Base-by-base conservation (phyloP, 2,329 filamentous ascomycete species). In the Paramyrothecium sp. region DNA sequence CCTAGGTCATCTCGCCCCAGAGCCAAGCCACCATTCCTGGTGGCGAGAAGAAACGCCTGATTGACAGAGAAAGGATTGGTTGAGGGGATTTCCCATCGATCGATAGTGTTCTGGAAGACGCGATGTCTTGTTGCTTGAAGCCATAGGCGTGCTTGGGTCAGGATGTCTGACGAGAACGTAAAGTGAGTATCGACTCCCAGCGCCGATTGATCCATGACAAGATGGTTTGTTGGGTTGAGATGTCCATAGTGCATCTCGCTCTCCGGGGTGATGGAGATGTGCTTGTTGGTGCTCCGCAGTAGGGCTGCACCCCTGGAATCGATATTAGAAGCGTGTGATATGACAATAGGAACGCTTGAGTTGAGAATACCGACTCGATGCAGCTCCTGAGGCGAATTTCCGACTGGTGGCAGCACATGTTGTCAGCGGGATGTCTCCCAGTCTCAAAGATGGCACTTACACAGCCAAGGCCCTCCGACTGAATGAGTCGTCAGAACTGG, bases 1-100 rank as follows among this genome's bases (percentile, higher is more conserved):
- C 49, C 49, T 16, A 51, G 22, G n/a, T 51, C 49, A 30, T 19
- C 13, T 5, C 49, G 49, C 13, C 49, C 22, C 3, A 51, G 19
- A 19, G 49, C 49, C 7, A 78, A 73, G 2, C 69, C 81, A 12
- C 81, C 81, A 23, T 74, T 72, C 3, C 79, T 72, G 1, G 81
- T 84, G 0, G 78, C 78, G 21, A 83, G 71, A 44, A 80, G 69
- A 63, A 84, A 83, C 2, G 80, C 81, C 63, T 84, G 79, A 53
- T 76, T 71, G 3, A 72, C 79, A 8, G 73, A 75, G 76, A 83
- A 80, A 16, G 81, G 80, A 57, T 75, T 82, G 22, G 65, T 73
- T 2, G 58, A 56, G 0, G 80, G 79, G 19, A 33, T 33, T n/a
- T 51, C 20, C 49, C 26, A 51, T 12, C 26, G 21, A 3, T 33